A percentile compares a stretch with the other conserved stretches of the same genome.
phyloP scores from a whole-genome alignment of 2,329 filamentous ascomycete species.

The Cryphonectria nitschkei region DNA sequence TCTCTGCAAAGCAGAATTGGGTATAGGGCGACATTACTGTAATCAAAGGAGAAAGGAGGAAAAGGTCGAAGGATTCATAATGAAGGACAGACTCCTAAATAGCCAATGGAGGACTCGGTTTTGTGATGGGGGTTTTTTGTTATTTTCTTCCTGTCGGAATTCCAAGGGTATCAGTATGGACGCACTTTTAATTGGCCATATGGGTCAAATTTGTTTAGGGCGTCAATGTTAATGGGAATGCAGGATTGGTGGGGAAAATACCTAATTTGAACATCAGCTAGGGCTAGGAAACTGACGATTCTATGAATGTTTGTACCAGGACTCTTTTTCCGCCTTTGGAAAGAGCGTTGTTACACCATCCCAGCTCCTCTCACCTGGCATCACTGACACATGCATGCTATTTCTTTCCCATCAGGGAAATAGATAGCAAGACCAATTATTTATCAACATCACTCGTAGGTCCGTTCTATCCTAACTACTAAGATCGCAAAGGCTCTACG shows the following conservation, averaged over 20 bases:
- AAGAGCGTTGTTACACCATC: not conserved
- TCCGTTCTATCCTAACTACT: too few species aligned
- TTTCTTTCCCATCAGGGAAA: too few species aligned
- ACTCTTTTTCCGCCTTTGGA: too few species aligned
- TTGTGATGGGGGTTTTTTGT: not conserved
- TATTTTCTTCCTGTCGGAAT: not conserved
- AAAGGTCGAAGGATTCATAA: not conserved
- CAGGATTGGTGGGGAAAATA: not conserved
- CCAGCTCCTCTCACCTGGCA: not conserved
- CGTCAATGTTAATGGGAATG: not conserved
- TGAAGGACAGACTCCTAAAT: not conserved
- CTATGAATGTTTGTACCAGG: not conserved
- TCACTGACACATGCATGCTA: not conserved
- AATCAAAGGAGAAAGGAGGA: not conserved
- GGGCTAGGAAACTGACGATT: not conserved
- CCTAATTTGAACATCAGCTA: not conserved
- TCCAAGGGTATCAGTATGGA: not conserved
- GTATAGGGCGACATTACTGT: not conserved
- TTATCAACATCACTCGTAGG: too few species aligned
- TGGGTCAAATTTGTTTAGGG: not conserved
- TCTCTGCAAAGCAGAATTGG: not conserved
- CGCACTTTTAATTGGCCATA: not conserved
- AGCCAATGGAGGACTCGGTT: not conserved
- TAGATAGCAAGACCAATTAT: too few species aligned
- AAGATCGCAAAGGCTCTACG: too few species aligned